These are phyloP conservation scores for Wickerhamiella sorbophila DNA, from an alignment of 805 yeast species.

Conservation along the genomic window DNA sequence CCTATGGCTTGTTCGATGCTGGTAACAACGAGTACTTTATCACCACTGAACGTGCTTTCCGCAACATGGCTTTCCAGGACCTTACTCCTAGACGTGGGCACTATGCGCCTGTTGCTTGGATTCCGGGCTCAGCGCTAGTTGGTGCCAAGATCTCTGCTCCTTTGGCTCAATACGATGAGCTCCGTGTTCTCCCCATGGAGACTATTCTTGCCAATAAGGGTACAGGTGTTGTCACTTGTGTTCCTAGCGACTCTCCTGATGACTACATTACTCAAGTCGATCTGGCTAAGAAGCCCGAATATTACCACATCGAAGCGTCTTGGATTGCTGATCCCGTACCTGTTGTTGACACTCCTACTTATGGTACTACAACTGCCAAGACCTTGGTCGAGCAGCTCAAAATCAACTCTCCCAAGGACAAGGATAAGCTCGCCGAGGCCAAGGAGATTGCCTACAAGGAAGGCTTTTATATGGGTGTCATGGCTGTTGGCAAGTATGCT, in stretches of 20 bases:
- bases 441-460: conserved; percentile 93
- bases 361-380: conserved; percentile 83
- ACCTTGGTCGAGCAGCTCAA: conserved; percentile 69
- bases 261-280: conserved; percentile 82
- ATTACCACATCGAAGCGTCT: conserved; percentile 65
- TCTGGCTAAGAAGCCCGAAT: conserved; percentile 77
- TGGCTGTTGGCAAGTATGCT: conserved; percentile 65
- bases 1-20: conserved; percentile 81
- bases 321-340: conserved; percentile 62
- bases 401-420: conserved; percentile 89
- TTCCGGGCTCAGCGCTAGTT: conserved; percentile 60
- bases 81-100: conserved; percentile 79
- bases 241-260: conserved; percentile 98
- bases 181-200: conserved; percentile 93
- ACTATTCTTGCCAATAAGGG: conserved; percentile 90
- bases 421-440: conserved; percentile 74
- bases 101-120: conserved; percentile 41
- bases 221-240: conserved; percentile 98
- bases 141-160: conserved; percentile 87
- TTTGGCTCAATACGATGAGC: conserved; percentile 47
- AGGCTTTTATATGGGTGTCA: conserved; percentile 81
- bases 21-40: conserved; percentile 62
- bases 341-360: conserved; percentile 64
- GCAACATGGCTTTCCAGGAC: conserved; percentile 93
- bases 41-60: conserved; percentile 89